Evolutionary conservation across 805 yeast genomes (phyloP).

Genomic region (Crinitomyces ghanaensis): DNA sequence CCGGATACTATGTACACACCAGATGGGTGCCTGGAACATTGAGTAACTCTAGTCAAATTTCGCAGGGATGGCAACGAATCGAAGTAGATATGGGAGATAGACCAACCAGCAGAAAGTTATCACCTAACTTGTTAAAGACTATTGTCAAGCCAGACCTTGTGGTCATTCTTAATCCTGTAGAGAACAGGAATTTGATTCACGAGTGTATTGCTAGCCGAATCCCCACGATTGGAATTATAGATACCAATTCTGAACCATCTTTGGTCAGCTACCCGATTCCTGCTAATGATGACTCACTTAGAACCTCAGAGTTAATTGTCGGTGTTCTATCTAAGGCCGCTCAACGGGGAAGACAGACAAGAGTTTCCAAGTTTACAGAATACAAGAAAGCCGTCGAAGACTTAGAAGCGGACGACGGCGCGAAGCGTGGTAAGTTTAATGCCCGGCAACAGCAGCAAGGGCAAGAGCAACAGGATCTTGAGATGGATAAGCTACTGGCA

Average conservation of each 20-base stretch:
- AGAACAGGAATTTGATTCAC: constrained; percentile 63
- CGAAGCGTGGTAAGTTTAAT: too few relatives aligned
- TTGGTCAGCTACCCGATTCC: constrained; percentile 91
- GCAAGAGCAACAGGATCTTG: too few relatives aligned
- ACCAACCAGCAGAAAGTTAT: constrained; percentile 49
- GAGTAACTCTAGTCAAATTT: constrained; percentile 67
- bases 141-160: constrained; percentile 82
- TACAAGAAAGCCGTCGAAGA: constrained; percentile 22
- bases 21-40: constrained; percentile 95
- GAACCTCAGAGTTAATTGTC: constrained; percentile 66
- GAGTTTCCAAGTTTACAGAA: constrained; percentile 32
- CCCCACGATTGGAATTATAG: constrained; percentile 89
- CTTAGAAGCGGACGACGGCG: not conserved
- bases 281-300: constrained; percentile 83
- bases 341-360: constrained; percentile 54
- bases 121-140: constrained; percentile 34
- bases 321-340: constrained; percentile 86
- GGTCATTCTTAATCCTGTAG: constrained; percentile 77
- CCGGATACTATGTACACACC: constrained; percentile 70
- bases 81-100: constrained; percentile 68
- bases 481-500: too few relatives aligned
- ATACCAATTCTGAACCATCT: constrained; percentile 87
- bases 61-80: constrained; percentile 46
- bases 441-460: too few relatives aligned
- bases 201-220: constrained; percentile 77